Base-by-base conservation (phyloP, 1,284 basidiomycete genomes). In the Fomitopsis schrenkii region DNA sequence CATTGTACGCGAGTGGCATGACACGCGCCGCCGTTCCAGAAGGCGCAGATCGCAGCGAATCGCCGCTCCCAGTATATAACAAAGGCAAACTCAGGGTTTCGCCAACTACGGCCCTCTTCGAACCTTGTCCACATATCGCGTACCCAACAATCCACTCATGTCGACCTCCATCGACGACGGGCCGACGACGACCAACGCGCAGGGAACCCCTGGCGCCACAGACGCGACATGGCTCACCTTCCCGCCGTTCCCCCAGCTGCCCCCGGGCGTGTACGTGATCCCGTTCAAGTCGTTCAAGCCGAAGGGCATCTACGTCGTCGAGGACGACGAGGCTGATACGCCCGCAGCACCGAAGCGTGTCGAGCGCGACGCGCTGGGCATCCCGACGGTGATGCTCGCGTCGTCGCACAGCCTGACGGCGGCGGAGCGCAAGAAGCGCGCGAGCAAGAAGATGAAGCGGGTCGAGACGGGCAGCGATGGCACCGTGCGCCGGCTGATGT, bases 201-300 rank as follows among this genome's bases (percentile, higher is more conserved):
- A 33, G 30, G 30, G 5, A 5, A 8, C 30, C 8, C 30, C 30
- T 33, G 30, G 9, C 30, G 46, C 55, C 55, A 45, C 28, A 57
- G 55, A 58, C 30, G 55, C 55, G 44, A 63, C 66, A 22, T 70
- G 64, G 63, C 33, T 71, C 48, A 68, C 42, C 14, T 90, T 86
- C 68, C 89, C 87, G 0, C 88, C 88, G 0, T 89, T 87, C 67
- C 87, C 88, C 28, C 40, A 64, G 36, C 67, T 75, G 9, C 86
- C 86, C 0, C 68, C 71, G 0, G 85, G 83, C n/a, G 79, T 81
- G 55, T 72, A 70, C 5, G 80, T 91, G 70, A 75, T 82, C 59
- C 78, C 86, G 0, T 91, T 88, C 78, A 79, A 75, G 45, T 67
- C 78, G 22, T 91, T 85, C 75, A 81, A 79, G 67, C 81, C 87